These are phyloP conservation scores for Pseudopithomyces chartarum DNA, from an alignment of 2,329 filamentous ascomycete genomes.

Conservation along the genomic window DNA sequence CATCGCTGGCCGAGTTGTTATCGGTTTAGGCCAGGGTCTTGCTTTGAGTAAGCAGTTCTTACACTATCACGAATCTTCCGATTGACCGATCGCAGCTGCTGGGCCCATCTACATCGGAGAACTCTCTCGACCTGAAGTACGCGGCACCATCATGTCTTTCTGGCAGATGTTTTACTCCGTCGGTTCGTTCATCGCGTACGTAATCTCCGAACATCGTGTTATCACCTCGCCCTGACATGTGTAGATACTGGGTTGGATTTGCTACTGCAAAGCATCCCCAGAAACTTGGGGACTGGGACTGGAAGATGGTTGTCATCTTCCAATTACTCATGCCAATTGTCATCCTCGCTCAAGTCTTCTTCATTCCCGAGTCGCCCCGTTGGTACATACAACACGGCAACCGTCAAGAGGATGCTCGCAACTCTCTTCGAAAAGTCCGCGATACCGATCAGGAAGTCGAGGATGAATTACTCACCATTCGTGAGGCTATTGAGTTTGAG, in stretches of 20 bases:
- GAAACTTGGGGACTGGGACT: conserved; percentile 71
- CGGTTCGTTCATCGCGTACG: conserved; percentile 64
- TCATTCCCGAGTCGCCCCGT: conserved; percentile 70
- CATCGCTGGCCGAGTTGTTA: conserved; percentile 70
- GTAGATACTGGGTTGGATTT: conserved; percentile 66
- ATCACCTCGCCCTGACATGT: not conserved
- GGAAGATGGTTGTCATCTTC: conserved; percentile 75
- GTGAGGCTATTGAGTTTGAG: conserved; percentile 73
- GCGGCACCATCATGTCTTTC: conserved; percentile 71
- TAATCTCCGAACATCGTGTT: not conserved
- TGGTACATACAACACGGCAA: conserved; percentile 69
- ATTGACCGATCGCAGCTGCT: conserved; percentile 52
- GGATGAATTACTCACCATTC: conserved; percentile 67
- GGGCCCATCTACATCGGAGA: conserved; percentile 75
- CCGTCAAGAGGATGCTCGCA: conserved; percentile 64
- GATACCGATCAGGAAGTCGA: conserved; percentile 69
- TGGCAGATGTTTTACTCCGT: conserved; percentile 72
- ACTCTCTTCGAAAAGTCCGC: conserved; percentile 64
- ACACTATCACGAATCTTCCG: not conserved
- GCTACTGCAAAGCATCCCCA: conserved; percentile 62
- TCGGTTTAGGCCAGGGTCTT: conserved; percentile 72
- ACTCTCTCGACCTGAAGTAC: conserved; percentile 66
- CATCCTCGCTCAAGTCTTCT: conserved; percentile 63
- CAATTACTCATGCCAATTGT: conserved; percentile 70
- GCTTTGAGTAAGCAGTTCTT: conserved; percentile 57